Evolutionary conservation across 768 basidiomycete genomes (phyloP).

Genomic region (Mycena capillaripes): DNA sequence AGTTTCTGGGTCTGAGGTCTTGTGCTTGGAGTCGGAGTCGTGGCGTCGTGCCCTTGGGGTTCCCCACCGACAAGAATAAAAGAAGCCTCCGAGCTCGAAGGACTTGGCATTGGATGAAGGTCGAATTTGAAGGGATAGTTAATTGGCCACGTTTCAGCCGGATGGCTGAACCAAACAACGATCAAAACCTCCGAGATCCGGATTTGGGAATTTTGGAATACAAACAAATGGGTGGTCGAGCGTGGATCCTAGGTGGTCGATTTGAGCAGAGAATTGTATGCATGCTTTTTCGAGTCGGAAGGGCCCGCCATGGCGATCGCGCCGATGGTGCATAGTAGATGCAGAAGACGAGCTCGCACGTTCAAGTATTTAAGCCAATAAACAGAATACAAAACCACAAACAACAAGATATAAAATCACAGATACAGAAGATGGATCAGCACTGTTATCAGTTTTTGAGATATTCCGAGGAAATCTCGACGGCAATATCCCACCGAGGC

Average conservation of each 20-base stretch:
- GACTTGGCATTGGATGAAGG: constrained; percentile 36
- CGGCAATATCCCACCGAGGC: constrained; percentile 13
- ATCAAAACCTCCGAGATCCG: constrained; percentile 7
- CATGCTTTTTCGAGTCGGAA: too few species aligned
- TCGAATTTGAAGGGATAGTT: background rate
- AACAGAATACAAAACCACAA: background rate
- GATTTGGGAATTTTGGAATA: background rate
- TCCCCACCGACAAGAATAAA: constrained; percentile 61
- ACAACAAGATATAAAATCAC: background rate
- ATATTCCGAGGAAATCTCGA: constrained; percentile 8
- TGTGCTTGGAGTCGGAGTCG: constrained; percentile 2
- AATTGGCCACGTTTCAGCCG: background rate
- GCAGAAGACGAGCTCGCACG: too few species aligned
- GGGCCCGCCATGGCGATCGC: too few species aligned
- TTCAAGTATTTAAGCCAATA: too few species aligned
- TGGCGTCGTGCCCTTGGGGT: background rate
- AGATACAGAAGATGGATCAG: too few species aligned
- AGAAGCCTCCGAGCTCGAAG: constrained; percentile 59
- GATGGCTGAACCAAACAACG: background rate
- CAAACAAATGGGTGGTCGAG: background rate
- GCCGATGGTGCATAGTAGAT: too few species aligned
- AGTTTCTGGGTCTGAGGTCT: background rate
- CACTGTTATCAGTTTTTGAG: background rate
- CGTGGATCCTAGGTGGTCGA: too few species aligned
- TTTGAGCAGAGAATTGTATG: too few species aligned